Percentiles rank a stretch among this genome's conserved stretches.
Evolutionary conservation across 768 basidiomycete species (phyloP).

Genomic region (Hygrocybe punicea): DNA sequence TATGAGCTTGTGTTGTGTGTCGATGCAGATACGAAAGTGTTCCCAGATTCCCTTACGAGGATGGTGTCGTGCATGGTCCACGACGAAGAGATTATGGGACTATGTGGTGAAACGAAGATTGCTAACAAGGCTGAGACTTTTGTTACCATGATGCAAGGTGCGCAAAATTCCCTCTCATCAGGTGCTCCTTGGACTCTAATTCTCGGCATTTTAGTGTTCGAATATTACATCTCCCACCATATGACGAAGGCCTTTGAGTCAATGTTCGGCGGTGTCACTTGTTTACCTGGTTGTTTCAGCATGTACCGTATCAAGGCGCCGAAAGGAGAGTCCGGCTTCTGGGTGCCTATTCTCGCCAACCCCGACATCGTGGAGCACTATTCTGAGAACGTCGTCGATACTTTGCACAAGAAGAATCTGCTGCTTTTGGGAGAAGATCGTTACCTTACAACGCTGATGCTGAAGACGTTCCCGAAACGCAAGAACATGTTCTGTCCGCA

Average conservation of each 20-base stretch:
- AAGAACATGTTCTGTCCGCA: conserved; percentile 99
- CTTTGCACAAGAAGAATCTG: conserved; percentile 98
- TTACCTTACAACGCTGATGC: conserved; percentile 93
- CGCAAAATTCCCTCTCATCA: conserved; percentile 26
- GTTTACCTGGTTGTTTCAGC: conserved; percentile 98
- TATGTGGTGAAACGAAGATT: conserved; percentile 99
- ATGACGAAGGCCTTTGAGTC: conserved; percentile 99
- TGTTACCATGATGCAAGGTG: conserved; percentile 99
- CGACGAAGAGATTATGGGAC: conserved; percentile 97
- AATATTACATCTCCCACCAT: conserved; percentile 99
- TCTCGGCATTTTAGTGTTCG: conserved; percentile 66
- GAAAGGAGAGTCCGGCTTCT: conserved; percentile 93
- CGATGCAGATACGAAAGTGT: conserved; percentile 97
- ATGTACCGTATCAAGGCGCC: conserved; percentile 99
- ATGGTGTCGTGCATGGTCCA: conserved; percentile 97
- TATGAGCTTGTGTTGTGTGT: conserved; percentile 96
- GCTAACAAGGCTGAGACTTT: conserved; percentile 98
- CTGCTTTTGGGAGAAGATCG: conserved; percentile 98
- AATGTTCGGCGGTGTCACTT: conserved; percentile 99
- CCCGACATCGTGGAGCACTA: conserved; percentile 99
- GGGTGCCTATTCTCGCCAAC: conserved; percentile 98
- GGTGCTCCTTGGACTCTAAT: conserved; percentile 8
- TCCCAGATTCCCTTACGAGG: conserved; percentile 94
- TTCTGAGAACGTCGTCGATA: conserved; percentile 99
- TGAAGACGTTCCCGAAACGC: conserved; percentile 99